Conservation (phyloP, 495 filamentous ascomycete genomes). For the Aspergillus ostianus region DNA sequence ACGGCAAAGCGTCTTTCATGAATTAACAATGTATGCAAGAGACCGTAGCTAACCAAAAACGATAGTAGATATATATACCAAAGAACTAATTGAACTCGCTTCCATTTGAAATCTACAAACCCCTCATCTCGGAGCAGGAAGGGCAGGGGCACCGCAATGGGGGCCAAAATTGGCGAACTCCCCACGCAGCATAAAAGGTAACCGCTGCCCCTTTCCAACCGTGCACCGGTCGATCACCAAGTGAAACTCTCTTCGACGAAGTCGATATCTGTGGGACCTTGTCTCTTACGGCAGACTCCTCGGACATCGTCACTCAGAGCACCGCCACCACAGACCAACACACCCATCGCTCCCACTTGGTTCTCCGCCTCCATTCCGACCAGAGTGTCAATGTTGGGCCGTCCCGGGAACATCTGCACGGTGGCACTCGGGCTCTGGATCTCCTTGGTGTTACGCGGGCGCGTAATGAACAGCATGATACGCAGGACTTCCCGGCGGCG, state of each 20-base stretch:
- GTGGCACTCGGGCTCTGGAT: conserved; percentile 67
- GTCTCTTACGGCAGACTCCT: conserved; percentile 63
- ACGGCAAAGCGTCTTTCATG: not conserved
- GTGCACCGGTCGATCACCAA: conserved; percentile 55
- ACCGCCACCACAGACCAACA: conserved; percentile 85
- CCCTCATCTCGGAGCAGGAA: not conserved
- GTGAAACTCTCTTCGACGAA: conserved; percentile 88
- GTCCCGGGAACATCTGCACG: conserved; percentile 81
- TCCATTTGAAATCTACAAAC: not conserved
- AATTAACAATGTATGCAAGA: not conserved
- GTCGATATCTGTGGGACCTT: conserved; percentile 65
- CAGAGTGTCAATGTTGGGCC: conserved; percentile 76
- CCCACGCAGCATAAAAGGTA: not conserved
- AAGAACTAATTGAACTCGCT: conserved; percentile 7
- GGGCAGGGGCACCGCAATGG: too few species aligned
- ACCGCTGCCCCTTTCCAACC: not conserved
- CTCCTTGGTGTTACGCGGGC: conserved; percentile 70
- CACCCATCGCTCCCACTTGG: conserved; percentile 85
- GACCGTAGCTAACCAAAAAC: not conserved
- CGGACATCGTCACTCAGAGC: conserved; percentile 81
- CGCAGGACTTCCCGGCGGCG: conserved; percentile 73
- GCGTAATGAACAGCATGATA: conserved; percentile 84
- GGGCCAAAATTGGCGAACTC: not conserved
- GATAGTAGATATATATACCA: conserved; percentile 9
- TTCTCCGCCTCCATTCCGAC: conserved; percentile 72